phyloP scores from a whole-genome alignment of 2,329 filamentous ascomycete species.

The Diaporthe nobilis region DNA sequence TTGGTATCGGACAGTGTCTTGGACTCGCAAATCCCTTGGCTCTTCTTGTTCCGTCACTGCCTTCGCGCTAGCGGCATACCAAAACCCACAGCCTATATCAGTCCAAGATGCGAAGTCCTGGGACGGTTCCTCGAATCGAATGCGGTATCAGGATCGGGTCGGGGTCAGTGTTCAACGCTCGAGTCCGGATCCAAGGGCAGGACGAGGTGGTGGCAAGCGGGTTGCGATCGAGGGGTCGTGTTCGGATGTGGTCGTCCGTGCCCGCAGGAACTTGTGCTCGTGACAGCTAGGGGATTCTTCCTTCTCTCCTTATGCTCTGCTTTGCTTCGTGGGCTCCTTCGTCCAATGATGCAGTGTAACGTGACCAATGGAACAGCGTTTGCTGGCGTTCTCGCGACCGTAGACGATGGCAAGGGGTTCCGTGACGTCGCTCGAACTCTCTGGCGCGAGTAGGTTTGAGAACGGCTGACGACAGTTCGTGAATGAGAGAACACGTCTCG shows the following conservation, averaged over 20 bases:
- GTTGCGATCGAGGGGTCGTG: slow-evolving; percentile 28
- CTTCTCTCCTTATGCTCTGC: slow-evolving; percentile 5
- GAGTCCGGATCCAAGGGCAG: slow-evolving; percentile 23
- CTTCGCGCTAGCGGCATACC: slow-evolving; percentile 36
- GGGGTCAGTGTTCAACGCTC: neutral
- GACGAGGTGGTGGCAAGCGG: slow-evolving; percentile 10
- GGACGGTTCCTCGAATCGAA: slow-evolving; percentile 23
- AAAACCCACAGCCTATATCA: slow-evolving; percentile 20
- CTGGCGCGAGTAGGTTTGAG: neutral
- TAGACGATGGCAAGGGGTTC: slow-evolving; percentile 12
- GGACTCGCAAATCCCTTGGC: slow-evolving; percentile 34
- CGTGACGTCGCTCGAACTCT: neutral
- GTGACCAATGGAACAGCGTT: slow-evolving; percentile 22
- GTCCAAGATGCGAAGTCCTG: slow-evolving; percentile 22
- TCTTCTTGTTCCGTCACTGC: slow-evolving; percentile 31
- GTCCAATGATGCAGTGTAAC: slow-evolving; percentile 26
- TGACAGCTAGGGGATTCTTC: slow-evolving; percentile 11
- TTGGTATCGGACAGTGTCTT: slow-evolving; percentile 36
- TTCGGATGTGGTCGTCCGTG: slow-evolving; percentile 22
- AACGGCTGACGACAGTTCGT: neutral
- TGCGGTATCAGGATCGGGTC: slow-evolving; percentile 17
- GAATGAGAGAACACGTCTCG: neutral
- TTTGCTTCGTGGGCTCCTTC: slow-evolving; percentile 14
- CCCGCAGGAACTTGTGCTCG: slow-evolving; percentile 33
- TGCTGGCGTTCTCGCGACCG: slow-evolving; percentile 14